Conservation (phyloP, 129 eudicot species). For the Flaveria sonorensis region DNA sequence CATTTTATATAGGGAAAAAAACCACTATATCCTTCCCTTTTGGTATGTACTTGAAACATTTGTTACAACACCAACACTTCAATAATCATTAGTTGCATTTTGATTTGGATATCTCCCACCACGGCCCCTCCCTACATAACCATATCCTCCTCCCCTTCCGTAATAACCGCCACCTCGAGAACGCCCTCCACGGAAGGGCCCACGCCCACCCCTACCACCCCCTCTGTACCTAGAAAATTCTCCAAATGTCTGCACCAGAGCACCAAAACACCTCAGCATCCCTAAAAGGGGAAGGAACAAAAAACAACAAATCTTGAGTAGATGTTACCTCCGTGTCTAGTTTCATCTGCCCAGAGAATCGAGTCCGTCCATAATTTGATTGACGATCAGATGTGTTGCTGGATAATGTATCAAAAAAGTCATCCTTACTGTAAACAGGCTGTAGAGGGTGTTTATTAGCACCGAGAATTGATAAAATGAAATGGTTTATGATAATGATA, state of each 20-base stretch:
- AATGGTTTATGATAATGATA: background rate
- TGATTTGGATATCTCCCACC: slow-evolving; percentile 47
- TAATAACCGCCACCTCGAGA: slow-evolving; percentile 48
- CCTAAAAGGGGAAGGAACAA: background rate
- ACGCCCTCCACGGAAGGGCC: slow-evolving; percentile 67
- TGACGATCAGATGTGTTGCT: slow-evolving; percentile 62
- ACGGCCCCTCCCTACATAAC: slow-evolving; percentile 77
- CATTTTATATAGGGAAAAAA: slow-evolving; percentile 4
- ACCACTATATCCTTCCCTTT: slow-evolving; percentile 23
- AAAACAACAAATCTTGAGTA: background rate
- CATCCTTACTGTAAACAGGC: slow-evolving; percentile 91
- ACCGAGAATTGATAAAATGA: background rate
- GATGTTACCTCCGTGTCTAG: slow-evolving; percentile 78
- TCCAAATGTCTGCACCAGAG: slow-evolving; percentile 75
- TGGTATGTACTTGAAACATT: slow-evolving; percentile 20
- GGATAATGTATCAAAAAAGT: slow-evolving; percentile 87
- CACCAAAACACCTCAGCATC: slow-evolving; percentile 12
- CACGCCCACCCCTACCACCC: slow-evolving; percentile 85
- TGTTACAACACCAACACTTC: slow-evolving; percentile 10
- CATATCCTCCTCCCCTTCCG: slow-evolving; percentile 57
- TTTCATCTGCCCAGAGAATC: slow-evolving; percentile 89
- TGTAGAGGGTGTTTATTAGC: slow-evolving; percentile 35
- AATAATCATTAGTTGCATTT: slow-evolving; percentile 25
- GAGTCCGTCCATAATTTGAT: slow-evolving; percentile 63
- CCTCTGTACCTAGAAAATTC: slow-evolving; percentile 84